A percentile compares a stretch with the other conserved stretches of the same genome.
Evolutionary conservation across 2,329 filamentous ascomycete species (phyloP).

Genomic region (Magnaporthiopsis rhizophila): DNA sequence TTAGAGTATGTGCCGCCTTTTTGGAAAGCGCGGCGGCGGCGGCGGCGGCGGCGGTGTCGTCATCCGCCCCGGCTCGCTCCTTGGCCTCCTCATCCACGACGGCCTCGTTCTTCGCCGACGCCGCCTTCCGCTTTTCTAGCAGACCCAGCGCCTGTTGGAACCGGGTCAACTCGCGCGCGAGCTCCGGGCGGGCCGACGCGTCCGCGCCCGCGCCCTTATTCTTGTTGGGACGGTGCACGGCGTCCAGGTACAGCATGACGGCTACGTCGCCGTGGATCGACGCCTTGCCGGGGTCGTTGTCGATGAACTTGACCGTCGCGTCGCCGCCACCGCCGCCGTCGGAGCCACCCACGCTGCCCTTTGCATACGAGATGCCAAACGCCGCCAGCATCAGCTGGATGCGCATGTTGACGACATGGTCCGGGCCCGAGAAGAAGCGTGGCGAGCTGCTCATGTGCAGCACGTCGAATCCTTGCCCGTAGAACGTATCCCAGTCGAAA

Average conservation of each 20-base stretch:
- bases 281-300: conserved; percentile 43
- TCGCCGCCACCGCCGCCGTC: conserved; percentile 14
- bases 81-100: neutral
- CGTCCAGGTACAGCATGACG: conserved; percentile 55
- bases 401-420: conserved; percentile 38
- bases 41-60: no score
- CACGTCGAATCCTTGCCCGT: conserved; percentile 79
- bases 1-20: conserved; percentile 10
- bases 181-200: conserved; percentile 16
- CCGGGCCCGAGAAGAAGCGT: conserved; percentile 41
- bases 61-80: neutral
- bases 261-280: conserved; percentile 40
- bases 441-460: conserved; percentile 53
- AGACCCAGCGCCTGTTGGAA: conserved; percentile 35
- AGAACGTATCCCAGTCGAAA: conserved; percentile 68
- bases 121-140: conserved; percentile 25
- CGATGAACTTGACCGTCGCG: conserved; percentile 38
- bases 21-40: neutral
- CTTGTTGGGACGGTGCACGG: conserved; percentile 33
- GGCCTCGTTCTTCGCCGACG: conserved; percentile 3
- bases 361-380: conserved; percentile 36
- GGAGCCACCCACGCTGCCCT: conserved; percentile 29
- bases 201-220: conserved; percentile 8
- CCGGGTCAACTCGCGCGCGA: conserved; percentile 29
- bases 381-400: conserved; percentile 43